Conservation (phyloP, 257 asterid genomes). For the Solanum phureja region DNA sequence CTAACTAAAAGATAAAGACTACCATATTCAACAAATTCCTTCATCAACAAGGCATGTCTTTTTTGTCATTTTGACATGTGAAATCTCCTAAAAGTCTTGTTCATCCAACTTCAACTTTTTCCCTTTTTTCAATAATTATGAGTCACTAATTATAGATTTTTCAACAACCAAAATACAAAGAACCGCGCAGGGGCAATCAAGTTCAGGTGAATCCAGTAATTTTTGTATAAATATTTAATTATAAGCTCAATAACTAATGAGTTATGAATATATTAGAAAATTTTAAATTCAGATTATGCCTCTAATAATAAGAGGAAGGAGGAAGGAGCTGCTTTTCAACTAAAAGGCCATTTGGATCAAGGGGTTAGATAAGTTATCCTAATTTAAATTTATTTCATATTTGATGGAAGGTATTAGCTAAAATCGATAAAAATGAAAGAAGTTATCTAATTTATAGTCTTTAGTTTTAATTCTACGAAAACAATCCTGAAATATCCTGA, state of each 20-base stretch:
- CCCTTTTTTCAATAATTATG: background rate
- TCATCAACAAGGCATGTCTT: slow-evolving; percentile 2
- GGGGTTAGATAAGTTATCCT: no score
- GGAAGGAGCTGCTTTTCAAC: background rate
- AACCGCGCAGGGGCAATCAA: background rate
- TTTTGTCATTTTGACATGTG: slow-evolving; percentile 6
- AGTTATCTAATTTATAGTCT: background rate
- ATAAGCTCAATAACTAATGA: no score
- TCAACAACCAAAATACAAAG: background rate
- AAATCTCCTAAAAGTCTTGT: background rate
- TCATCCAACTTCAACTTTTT: background rate
- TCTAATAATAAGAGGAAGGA: no score
- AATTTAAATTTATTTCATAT: background rate
- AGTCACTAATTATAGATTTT: background rate
- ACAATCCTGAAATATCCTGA: background rate
- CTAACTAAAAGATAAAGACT: background rate
- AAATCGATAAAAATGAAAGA: background rate
- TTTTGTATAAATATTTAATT: background rate
- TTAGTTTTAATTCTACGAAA: background rate
- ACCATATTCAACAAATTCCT: slow-evolving; percentile 4
- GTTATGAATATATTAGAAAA: no score
- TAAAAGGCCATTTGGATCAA: background rate
- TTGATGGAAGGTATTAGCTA: background rate
- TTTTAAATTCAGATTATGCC: no score
- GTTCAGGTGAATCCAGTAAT: background rate